A percentile compares a stretch with the other conserved stretches of the same genome.
Conservation (phyloP, 1,139 yeast species). For the Saccharomycopsis phalli region DNA sequence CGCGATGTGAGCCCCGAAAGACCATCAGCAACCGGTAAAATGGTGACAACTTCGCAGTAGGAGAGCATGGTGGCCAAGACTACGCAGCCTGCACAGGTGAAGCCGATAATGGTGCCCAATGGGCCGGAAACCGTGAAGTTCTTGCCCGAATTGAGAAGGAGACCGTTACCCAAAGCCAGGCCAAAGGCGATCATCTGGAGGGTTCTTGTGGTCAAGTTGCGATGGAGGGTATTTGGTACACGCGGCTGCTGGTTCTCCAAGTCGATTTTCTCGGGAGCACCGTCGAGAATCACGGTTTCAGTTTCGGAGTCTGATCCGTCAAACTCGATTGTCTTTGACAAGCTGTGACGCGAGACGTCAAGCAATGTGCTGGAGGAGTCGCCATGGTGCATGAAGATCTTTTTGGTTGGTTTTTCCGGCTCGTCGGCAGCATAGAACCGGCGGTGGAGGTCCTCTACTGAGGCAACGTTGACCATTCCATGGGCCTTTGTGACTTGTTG, state of each 20-base stretch:
- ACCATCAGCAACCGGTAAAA: conserved; percentile 76
- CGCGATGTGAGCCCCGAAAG: conserved; percentile 67
- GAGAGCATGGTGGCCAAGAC: conserved; percentile 65
- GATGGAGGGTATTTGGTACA: conserved; percentile 27
- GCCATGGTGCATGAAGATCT: background rate
- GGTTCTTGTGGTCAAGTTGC: conserved; percentile 61
- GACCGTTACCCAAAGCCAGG: conserved; percentile 79
- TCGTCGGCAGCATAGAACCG: conserved; percentile 6
- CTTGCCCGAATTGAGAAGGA: conserved; percentile 68
- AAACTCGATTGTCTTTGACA: background rate
- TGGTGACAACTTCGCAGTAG: conserved; percentile 80
- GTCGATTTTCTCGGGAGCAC: conserved; percentile 1
- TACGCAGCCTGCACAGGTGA: conserved; percentile 53
- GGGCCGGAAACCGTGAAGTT: conserved; percentile 78
- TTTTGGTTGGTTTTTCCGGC: background rate
- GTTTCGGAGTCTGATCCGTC: conserved; percentile 1
- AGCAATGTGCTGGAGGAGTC: background rate
- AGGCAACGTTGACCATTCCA: conserved; percentile 4
- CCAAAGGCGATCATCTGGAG: conserved; percentile 77
- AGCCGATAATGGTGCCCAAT: conserved; percentile 68
- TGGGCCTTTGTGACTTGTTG: background rate
- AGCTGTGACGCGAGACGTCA: background rate
- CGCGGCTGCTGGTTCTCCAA: background rate
- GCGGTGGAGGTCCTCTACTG: conserved; percentile 5
- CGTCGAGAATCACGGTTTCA: conserved; percentile 4